Percentiles rank a stretch among this genome's conserved stretches.
phyloP scores from a whole-genome alignment of 1,139 yeast species.

The Blastobotrys indianensis region DNA sequence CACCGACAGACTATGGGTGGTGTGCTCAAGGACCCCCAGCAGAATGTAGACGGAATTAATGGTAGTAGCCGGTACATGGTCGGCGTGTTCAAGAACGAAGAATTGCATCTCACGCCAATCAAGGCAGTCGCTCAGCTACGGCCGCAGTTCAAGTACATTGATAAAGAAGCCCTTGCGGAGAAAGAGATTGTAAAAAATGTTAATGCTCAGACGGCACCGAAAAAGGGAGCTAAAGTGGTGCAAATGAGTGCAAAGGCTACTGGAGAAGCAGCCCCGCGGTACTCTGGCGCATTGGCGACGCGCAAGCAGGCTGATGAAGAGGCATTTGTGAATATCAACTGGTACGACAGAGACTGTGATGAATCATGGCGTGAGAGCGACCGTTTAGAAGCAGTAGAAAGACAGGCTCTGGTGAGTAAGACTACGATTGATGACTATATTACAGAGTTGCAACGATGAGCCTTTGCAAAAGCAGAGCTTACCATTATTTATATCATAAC shows the following conservation, averaged over 20 bases:
- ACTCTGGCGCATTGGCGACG: slow-evolving; percentile 76
- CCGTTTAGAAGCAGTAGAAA: slow-evolving; percentile 25
- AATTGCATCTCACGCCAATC: slow-evolving; percentile 60
- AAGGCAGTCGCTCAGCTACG: slow-evolving; percentile 70
- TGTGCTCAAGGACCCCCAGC: slow-evolving; percentile 21
- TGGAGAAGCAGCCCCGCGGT: slow-evolving; percentile 51
- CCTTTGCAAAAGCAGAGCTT: not conserved
- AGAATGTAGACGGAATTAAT: slow-evolving; percentile 10
- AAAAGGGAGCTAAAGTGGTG: slow-evolving; percentile 52
- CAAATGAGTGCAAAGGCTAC: slow-evolving; percentile 72
- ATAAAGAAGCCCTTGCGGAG: slow-evolving; percentile 27
- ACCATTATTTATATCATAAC: not conserved
- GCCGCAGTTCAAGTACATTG: slow-evolving; percentile 75
- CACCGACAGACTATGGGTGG: slow-evolving; percentile 63
- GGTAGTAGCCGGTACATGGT: slow-evolving; percentile 51
- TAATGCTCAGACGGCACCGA: slow-evolving; percentile 40
- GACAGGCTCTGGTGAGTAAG: slow-evolving; percentile 20
- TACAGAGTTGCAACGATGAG: slow-evolving; percentile 16
- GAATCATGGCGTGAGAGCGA: slow-evolving; percentile 35
- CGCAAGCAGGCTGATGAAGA: slow-evolving; percentile 76
- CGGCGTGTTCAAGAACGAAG: slow-evolving; percentile 45
- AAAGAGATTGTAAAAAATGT: slow-evolving; percentile 31
- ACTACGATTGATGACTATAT: slow-evolving; percentile 27
- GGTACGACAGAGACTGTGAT: slow-evolving; percentile 42
- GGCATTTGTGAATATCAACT: slow-evolving; percentile 44